Percentiles rank a stretch among this genome's conserved stretches.
Conservation (phyloP, 208 protist species). For the Trypanosoma boissoni region DNA sequence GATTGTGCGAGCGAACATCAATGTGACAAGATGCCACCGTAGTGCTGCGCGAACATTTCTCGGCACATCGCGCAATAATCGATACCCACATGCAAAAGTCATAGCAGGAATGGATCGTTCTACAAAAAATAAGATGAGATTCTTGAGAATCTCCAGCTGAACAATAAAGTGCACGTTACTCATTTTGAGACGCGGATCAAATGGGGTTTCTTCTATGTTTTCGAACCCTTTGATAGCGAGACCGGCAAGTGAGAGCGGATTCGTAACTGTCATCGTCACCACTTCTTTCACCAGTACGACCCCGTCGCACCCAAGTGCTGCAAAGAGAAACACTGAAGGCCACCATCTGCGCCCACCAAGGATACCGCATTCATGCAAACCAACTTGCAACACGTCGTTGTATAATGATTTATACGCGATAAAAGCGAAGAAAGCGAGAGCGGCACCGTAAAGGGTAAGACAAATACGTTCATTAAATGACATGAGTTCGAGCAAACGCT, state of each 20-base stretch:
- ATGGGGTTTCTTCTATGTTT: slow-evolving; percentile 33
- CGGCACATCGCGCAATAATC: slow-evolving; percentile 57
- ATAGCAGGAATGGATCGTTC: slow-evolving; percentile 36
- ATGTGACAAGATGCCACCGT: slow-evolving; percentile 84
- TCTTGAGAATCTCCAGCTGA: slow-evolving; percentile 67
- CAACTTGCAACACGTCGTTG: slow-evolving; percentile 40
- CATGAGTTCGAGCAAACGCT: slow-evolving; percentile 65
- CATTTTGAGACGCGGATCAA: slow-evolving; percentile 39
- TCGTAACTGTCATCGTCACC: slow-evolving; percentile 14
- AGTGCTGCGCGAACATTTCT: slow-evolving; percentile 55
- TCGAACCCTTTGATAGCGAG: slow-evolving; percentile 42
- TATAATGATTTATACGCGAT: slow-evolving; percentile 56
- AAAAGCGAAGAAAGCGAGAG: slow-evolving; percentile 40
- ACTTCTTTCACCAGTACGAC: slow-evolving; percentile 24
- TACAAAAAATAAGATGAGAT: slow-evolving; percentile 34
- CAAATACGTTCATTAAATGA: slow-evolving; percentile 82
- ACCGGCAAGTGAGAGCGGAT: slow-evolving; percentile 26
- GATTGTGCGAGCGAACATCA: slow-evolving; percentile 32
- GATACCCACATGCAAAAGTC: slow-evolving; percentile 43
- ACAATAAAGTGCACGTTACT: slow-evolving; percentile 78
- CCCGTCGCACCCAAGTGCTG: slow-evolving; percentile 18
- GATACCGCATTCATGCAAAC: slow-evolving; percentile 38
- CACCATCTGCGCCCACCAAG: slow-evolving; percentile 20
- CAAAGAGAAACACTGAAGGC: slow-evolving; percentile 16
- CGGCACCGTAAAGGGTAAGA: slow-evolving; percentile 81